These are phyloP conservation scores for Termitomyces sp. DNA, from an alignment of 768 basidiomycete genomes.

Conservation along the genomic window DNA sequence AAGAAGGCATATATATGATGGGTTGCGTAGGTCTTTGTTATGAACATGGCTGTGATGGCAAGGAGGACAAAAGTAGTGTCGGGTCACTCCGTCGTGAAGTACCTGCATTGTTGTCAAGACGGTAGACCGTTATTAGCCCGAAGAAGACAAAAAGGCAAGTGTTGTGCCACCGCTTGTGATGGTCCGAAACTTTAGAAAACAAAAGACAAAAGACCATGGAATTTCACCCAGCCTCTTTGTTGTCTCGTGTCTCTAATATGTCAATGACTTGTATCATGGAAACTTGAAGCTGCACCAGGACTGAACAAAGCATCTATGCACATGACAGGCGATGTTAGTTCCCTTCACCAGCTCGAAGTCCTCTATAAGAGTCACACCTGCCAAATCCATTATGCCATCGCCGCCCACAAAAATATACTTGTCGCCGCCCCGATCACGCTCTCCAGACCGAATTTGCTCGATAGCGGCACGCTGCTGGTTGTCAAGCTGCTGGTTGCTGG, in stretches of 20 bases:
- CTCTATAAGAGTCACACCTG: not conserved
- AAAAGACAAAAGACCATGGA: not conserved
- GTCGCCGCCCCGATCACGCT: not conserved
- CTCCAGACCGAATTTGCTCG: not conserved
- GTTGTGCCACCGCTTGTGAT: not conserved
- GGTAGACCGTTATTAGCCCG: not conserved
- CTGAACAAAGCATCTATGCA: not conserved
- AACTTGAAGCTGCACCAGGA: not conserved
- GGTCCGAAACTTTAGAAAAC: not conserved
- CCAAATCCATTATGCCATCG: not conserved
- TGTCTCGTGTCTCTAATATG: not conserved
- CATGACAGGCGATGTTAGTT: not conserved
- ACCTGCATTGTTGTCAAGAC: not conserved
- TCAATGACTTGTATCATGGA: not conserved
- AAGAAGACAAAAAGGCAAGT: not conserved
- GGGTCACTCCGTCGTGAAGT: not conserved
- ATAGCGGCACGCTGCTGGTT: not conserved
- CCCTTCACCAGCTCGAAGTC: not conserved
- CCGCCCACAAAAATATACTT: no score
- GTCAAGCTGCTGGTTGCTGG: no score
- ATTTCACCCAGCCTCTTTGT: not conserved
- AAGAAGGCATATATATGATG: not conserved
- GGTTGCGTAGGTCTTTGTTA: slow-evolving; percentile 4
- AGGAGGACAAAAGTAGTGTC: slow-evolving; percentile 7
- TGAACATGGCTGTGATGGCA: slow-evolving; percentile 1